Base-by-base conservation (phyloP, 352 stramenopile species). In the Globisporangium orthogonon region DNA sequence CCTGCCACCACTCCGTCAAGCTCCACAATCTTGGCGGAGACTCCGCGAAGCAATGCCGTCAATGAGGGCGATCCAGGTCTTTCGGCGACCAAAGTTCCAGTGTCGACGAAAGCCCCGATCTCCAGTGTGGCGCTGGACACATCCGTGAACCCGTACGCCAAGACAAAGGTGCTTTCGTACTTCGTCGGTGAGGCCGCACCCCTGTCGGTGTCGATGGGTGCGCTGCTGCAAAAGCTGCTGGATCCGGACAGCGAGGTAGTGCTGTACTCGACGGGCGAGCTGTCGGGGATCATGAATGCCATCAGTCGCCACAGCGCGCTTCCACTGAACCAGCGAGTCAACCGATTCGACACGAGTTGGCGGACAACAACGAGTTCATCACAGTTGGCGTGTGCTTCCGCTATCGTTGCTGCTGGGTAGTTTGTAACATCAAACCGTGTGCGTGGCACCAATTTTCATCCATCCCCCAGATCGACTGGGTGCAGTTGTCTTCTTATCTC, bases 261-360 rank as follows among this genome's bases (percentile, higher is more conserved):
- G 28, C 45, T 35, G 18, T 33, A n/a, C 45, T 50, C 45, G 45
- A 50, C n/a, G 29, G 45, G 45, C 45, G 45, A 50, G 7, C 45
- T 50, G 15, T 18, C 28, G 45, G 45, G 45, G 1, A 17, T 33
- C 10, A 3, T 50, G 7, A 23, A 33, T 7, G 23, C 17, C 45
- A 50, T 50, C 45, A 33, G 11, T 15, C 45, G 45, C 3, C 45
- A 33, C 45, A 50, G 45, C 23, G n/a, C 45, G n/a, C n/a, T n/a
- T 2, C 23, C n/a, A 10, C 18, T 50, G 45, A 35, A 35, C 45
- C 7, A 31, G 45, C 45, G 45, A 0, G 45, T 35, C n/a, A 28
- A 50, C 28, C 45, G 45, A 23, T 50, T 50, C 23, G 23, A 28
- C 14, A 23, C 41, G 7, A n/a, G 41, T 14, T 7, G 41, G 23